Conservation (phyloP, 495 filamentous ascomycete genomes). For the Tuber melanosporum region DNA sequence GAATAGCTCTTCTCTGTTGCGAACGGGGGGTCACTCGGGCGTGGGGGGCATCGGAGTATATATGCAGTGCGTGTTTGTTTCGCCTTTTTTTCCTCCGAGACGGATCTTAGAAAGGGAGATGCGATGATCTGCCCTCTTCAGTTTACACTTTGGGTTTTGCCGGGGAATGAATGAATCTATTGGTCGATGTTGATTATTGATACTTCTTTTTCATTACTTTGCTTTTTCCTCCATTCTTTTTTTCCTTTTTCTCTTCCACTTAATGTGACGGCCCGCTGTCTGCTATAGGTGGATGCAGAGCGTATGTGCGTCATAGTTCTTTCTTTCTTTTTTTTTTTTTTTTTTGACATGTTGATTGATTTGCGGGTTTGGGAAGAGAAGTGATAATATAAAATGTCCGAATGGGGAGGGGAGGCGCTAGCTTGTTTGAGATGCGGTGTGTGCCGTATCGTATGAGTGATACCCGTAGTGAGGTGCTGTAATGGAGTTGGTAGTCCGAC, state of each 20-base stretch:
- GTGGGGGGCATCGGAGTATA: not conserved
- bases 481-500: not conserved
- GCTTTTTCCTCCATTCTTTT: not conserved
- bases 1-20: not conserved
- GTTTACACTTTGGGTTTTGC: not conserved
- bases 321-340: not conserved
- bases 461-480: not conserved
- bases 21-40: not conserved
- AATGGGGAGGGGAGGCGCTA: not conserved
- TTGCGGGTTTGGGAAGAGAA: not conserved
- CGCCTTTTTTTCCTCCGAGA: not conserved
- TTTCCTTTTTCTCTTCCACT: not conserved
- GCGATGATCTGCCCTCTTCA: not conserved
- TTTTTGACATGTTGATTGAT: not conserved
- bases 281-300: not conserved
- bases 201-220: constrained; percentile 2
- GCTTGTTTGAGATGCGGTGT: not conserved
- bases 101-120: not conserved
- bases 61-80: not conserved
- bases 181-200: not conserved
- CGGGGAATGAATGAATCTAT: not conserved
- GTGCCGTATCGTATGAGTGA: not conserved
- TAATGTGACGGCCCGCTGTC: not conserved
- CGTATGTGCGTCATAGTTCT: not conserved
- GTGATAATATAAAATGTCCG: not conserved